These are phyloP conservation scores for Afroboletus lepidellus DNA, from an alignment of 1,284 basidiomycete genomes.

Conservation along the genomic window DNA sequence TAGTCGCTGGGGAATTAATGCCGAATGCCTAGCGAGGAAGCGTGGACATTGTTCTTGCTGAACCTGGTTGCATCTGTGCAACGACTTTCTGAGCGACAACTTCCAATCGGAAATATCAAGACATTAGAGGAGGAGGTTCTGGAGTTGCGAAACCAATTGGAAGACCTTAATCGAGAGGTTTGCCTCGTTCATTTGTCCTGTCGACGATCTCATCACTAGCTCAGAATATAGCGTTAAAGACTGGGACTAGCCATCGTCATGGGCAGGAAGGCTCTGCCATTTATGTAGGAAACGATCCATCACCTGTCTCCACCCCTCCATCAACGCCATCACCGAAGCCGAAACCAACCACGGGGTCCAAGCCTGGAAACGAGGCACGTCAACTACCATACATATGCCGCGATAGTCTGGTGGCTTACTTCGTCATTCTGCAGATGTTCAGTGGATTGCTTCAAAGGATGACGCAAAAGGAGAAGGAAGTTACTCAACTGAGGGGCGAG, in stretches of 20 bases:
- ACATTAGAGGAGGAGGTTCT: slow-evolving; percentile 14
- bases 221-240: slow-evolving; percentile 45
- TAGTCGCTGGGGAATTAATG: background rate
- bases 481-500: slow-evolving; percentile 70
- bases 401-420: background rate
- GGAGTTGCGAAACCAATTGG: slow-evolving; percentile 11
- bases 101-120: slow-evolving; percentile 17
- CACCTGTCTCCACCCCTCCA: background rate
- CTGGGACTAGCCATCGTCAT: slow-evolving; percentile 57
- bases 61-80: slow-evolving; percentile 21
- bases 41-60: slow-evolving; percentile 20
- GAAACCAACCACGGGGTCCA: slow-evolving; percentile 39
- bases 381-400: background rate
- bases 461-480: slow-evolving; percentile 83
- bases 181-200: background rate
- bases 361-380: slow-evolving; percentile 51
- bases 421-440: slow-evolving; percentile 47
- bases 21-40: slow-evolving; percentile 13
- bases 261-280: slow-evolving; percentile 34
- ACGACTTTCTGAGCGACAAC: slow-evolving; percentile 17
- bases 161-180: slow-evolving; percentile 21
- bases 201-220: background rate
- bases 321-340: slow-evolving; percentile 42
- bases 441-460: slow-evolving; percentile 81
- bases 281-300: slow-evolving; percentile 10